Percentiles rank a stretch among this genome's conserved stretches.
Conservation (phyloP, 208 protist genomes). For the Crithidia brevicula region DNA sequence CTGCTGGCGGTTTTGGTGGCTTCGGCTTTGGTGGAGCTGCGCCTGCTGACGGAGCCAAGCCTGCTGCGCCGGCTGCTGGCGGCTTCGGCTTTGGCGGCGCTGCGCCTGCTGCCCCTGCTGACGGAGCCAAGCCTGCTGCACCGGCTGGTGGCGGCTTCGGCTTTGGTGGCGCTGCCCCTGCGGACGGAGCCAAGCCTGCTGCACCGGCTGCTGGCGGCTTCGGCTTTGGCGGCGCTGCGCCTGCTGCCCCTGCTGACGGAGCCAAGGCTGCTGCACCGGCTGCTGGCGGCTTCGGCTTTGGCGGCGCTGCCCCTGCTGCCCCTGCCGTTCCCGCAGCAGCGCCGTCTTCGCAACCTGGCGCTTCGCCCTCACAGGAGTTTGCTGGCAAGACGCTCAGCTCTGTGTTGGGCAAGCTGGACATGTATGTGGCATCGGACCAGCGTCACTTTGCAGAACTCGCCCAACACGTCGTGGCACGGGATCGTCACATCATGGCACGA, state of each 20-base stretch:
- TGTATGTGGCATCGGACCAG: constrained; percentile 46
- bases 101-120: constrained; percentile 24
- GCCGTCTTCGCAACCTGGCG: constrained; percentile 24
- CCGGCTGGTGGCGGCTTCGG: constrained; percentile 14
- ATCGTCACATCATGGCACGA: constrained; percentile 70
- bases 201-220: constrained; percentile 27
- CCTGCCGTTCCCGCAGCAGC: constrained; percentile 6
- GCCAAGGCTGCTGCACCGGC: constrained; percentile 23
- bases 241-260: constrained; percentile 15
- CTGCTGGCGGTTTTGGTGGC: neutral
- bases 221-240: constrained; percentile 13
- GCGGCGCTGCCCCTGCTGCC: constrained; percentile 2
- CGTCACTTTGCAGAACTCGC: constrained; percentile 59
- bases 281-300: constrained; percentile 12
- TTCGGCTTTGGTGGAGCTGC: constrained; percentile 16
- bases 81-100: constrained; percentile 22
- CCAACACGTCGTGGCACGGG: constrained; percentile 62
- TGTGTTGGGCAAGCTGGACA: constrained; percentile 62
- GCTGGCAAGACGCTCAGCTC: constrained; percentile 53
- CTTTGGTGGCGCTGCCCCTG: constrained; percentile 23
- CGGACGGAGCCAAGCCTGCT: constrained; percentile 19
- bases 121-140: constrained; percentile 21
- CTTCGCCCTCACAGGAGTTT: constrained; percentile 55
- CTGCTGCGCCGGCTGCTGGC: neutral
- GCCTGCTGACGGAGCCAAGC: constrained; percentile 11